Evolutionary conservation across 2,329 filamentous ascomycete species (phyloP).

Genomic region (Trichophyton benhamiae): DNA sequence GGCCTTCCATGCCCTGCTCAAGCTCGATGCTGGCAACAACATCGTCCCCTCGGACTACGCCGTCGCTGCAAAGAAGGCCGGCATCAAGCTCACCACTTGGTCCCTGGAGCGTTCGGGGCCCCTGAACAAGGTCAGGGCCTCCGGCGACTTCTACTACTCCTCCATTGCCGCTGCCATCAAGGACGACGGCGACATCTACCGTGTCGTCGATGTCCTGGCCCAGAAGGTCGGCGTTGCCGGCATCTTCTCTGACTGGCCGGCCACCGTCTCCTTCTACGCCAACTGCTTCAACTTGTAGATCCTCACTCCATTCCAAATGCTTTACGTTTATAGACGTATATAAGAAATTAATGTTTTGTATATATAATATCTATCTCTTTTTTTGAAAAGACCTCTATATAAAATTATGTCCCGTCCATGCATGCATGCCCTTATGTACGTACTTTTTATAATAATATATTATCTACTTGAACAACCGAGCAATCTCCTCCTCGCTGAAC

Average conservation of each 20-base stretch:
- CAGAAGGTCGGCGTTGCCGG: constrained; percentile 48
- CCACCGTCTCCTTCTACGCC: constrained; percentile 57
- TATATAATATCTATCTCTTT: not conserved
- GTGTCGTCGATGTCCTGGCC: constrained; percentile 52
- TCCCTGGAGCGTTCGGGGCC: constrained; percentile 55
- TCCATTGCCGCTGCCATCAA: constrained; percentile 43
- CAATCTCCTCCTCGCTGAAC: constrained; percentile 56
- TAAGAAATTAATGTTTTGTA: not conserved
- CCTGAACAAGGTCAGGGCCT: constrained; percentile 38
- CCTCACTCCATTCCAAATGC: too few relatives aligned
- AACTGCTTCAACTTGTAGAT: constrained; percentile 48
- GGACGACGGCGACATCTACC: constrained; percentile 55
- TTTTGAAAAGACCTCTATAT: too few relatives aligned
- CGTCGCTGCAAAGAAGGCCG: constrained; percentile 45
- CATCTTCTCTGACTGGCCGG: constrained; percentile 59
- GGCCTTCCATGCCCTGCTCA: constrained; percentile 50
- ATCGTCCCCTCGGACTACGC: constrained; percentile 51
- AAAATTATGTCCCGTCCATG: not conserved
- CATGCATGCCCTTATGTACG: not conserved
- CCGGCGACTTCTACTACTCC: constrained; percentile 43
- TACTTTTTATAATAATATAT: not conserved
- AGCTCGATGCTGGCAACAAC: constrained; percentile 38
- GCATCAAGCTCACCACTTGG: constrained; percentile 56
- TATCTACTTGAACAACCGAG: constrained; percentile 24
- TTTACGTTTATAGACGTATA: not conserved